Evolutionary conservation across 2,329 filamentous ascomycete species (phyloP).

Genomic region (Trichoderma sp.): DNA sequence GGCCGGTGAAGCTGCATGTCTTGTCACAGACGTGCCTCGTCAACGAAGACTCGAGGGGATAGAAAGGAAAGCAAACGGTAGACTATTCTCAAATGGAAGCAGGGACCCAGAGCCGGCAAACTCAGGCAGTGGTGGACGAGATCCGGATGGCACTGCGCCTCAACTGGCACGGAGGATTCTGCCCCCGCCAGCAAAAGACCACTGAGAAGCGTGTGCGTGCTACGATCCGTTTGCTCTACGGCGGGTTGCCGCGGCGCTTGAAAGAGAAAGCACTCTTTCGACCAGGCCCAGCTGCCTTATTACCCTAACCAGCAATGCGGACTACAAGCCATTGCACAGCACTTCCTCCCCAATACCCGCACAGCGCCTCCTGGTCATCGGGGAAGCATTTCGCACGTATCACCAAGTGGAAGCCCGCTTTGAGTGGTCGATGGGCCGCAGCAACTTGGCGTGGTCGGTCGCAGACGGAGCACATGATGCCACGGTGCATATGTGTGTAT

Average conservation of each 20-base stretch:
- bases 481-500: constrained; percentile 12
- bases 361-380: constrained; percentile 8
- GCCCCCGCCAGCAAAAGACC: neutral
- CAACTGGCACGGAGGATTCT: neutral
- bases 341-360: neutral
- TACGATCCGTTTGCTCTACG: constrained; percentile 11
- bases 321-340: constrained; percentile 4
- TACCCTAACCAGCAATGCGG: neutral
- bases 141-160: neutral
- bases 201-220: neutral
- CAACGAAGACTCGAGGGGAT: neutral
- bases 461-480: constrained; percentile 23
- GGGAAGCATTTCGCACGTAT: constrained; percentile 14
- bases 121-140: neutral
- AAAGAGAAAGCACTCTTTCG: neutral
- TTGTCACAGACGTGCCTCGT: neutral
- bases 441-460: neutral
- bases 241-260: constrained; percentile 14
- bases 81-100: neutral
- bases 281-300: neutral
- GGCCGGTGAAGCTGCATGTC: constrained; percentile 26
- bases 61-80: neutral
- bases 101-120: neutral
- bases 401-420: neutral
- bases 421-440: constrained; percentile 9